Evolutionary conservation across 306 rosid genomes (phyloP).

Genomic region (Rubus parviflorus): DNA sequence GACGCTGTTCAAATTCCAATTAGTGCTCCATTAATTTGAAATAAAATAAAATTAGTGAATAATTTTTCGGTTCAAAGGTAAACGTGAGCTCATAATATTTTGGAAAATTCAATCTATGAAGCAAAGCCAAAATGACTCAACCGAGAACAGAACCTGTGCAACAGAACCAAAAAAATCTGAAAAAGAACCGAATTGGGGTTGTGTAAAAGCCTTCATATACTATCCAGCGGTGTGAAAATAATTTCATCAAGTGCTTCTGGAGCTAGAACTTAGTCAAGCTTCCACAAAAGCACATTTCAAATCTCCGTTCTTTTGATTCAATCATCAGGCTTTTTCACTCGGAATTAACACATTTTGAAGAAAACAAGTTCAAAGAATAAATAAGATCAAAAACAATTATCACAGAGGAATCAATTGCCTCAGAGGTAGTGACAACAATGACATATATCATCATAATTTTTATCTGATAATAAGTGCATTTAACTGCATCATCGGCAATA

Average conservation of each 20-base stretch:
- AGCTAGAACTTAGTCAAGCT: constrained; percentile 37
- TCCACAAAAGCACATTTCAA: constrained; percentile 59
- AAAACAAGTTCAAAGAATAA: background rate
- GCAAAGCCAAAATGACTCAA: too few relatives aligned
- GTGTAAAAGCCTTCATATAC: constrained; percentile 57
- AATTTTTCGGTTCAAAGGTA: too few relatives aligned
- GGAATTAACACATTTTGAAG: background rate
- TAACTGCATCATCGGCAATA: constrained; percentile 64
- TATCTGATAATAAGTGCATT: constrained; percentile 51
- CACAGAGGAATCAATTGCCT: constrained; percentile 16
- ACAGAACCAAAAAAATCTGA: too few relatives aligned
- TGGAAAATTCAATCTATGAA: too few relatives aligned
- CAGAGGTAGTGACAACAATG: constrained; percentile 74
- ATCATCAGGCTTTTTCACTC: constrained; percentile 54
- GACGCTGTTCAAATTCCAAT: too few relatives aligned
- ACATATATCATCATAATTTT: constrained; percentile 47
- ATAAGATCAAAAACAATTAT: background rate
- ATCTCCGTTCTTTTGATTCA: constrained; percentile 68
- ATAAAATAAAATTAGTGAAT: too few relatives aligned
- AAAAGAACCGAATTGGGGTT: too few relatives aligned
- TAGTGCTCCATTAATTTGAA: too few relatives aligned
- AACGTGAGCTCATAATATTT: too few relatives aligned
- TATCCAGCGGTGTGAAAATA: constrained; percentile 20
- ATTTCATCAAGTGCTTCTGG: constrained; percentile 45
- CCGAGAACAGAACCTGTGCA: too few relatives aligned